Percentiles rank a stretch among this genome's conserved stretches.
Evolutionary conservation across 441 rosid species (phyloP).

Genomic region (Oxalis stricta): DNA sequence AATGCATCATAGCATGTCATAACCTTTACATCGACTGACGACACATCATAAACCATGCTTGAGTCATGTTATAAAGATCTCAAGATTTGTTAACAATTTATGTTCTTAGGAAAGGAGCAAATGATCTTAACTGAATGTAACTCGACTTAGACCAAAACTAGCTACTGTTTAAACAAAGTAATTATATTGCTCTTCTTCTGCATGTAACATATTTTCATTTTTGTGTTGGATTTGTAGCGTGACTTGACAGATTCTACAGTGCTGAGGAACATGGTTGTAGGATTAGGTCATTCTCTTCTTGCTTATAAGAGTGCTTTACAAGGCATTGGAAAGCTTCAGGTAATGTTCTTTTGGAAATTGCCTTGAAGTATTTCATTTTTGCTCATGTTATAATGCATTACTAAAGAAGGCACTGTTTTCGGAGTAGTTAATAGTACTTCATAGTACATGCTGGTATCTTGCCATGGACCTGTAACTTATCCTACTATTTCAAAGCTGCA

Average conservation of each 20-base stretch:
- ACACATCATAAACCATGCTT: too few relatives aligned
- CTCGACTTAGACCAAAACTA: too few relatives aligned
- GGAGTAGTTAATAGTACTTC: too few relatives aligned
- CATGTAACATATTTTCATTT: conserved; percentile 2
- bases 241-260: conserved; percentile 94
- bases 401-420: too few relatives aligned
- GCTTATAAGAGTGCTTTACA: conserved; percentile 76
- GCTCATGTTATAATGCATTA: not conserved
- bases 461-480: not conserved
- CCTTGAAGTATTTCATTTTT: not conserved
- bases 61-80: too few relatives aligned
- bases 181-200: not conserved
- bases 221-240: conserved; percentile 36
- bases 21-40: too few relatives aligned
- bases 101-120: too few relatives aligned
- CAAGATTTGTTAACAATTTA: too few relatives aligned
- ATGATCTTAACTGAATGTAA: too few relatives aligned
- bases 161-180: too few relatives aligned
- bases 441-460: not conserved
- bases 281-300: conserved; percentile 86
- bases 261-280: conserved; percentile 85
- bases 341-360: conserved; percentile 9
- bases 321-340: conserved; percentile 87
- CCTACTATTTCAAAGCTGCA: not conserved
- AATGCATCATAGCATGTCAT: too few relatives aligned